Evolutionary conservation across 768 basidiomycete species (phyloP).

Genomic region (Termitomyces sp.): DNA sequence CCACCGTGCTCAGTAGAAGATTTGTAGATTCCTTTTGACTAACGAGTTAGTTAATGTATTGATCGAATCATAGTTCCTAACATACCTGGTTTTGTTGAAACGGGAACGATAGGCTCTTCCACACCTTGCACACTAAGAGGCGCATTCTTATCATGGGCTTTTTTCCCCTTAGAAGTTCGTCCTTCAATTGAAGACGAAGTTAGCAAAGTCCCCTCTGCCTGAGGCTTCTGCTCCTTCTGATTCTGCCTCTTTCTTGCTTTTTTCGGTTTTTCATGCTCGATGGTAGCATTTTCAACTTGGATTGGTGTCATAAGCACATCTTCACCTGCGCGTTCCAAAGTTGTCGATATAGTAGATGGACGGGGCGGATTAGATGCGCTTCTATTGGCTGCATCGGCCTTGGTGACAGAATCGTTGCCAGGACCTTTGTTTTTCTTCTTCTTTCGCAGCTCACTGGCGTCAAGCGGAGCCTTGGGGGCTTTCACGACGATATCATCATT

Average conservation of each 20-base stretch:
- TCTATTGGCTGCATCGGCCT: background rate
- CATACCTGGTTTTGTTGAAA: slow-evolving; percentile 2
- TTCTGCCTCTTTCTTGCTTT: slow-evolving; percentile 1
- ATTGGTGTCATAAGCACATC: background rate
- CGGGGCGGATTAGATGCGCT: background rate
- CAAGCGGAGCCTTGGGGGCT: background rate
- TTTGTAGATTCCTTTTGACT: background rate
- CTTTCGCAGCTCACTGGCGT: slow-evolving; percentile 3
- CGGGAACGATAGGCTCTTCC: background rate
- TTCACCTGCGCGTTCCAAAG: background rate
- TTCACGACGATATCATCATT: background rate
- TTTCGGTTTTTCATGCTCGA: background rate
- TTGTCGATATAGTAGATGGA: background rate
- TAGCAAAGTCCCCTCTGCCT: background rate
- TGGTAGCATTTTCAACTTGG: background rate
- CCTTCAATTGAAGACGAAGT: background rate
- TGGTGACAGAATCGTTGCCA: background rate
- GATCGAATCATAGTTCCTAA: background rate
- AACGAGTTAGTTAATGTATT: background rate
- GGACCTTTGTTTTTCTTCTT: slow-evolving; percentile 12
- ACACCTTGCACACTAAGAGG: background rate
- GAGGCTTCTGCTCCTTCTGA: background rate
- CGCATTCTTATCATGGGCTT: background rate
- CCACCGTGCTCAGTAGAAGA: background rate
- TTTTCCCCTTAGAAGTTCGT: background rate